Evolutionary conservation across 768 basidiomycete species (phyloP).

Genomic region (Amanita exitialis): DNA sequence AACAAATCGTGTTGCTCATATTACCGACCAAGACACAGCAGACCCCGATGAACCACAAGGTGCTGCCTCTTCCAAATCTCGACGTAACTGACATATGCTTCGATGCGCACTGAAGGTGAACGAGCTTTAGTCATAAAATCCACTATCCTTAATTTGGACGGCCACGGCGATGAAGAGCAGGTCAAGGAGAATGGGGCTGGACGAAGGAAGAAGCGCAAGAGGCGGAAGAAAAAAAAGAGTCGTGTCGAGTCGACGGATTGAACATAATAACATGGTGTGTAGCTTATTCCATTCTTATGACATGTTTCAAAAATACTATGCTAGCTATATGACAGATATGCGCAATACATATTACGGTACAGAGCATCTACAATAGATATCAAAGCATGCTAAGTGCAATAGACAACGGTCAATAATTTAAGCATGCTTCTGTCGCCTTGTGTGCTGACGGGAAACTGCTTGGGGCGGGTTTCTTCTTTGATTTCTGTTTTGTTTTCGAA

Average conservation of each 20-base stretch:
- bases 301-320: neutral
- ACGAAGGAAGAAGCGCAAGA: slow-evolving; percentile 43
- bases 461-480: neutral
- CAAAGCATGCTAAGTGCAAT: neutral
- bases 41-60: neutral
- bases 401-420: neutral
- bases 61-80: neutral
- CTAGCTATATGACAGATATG: neutral
- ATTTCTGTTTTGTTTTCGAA: neutral
- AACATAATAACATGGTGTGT: neutral
- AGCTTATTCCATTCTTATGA: neutral
- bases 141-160: slow-evolving; percentile 47
- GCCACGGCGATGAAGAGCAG: slow-evolving; percentile 27
- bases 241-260: neutral
- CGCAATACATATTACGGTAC: neutral
- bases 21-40: neutral
- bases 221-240: slow-evolving; percentile 38
- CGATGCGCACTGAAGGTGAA: neutral
- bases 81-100: neutral
- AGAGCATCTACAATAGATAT: neutral
- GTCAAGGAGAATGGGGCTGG: slow-evolving; percentile 15
- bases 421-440: neutral
- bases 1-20: neutral
- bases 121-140: slow-evolving; percentile 17
- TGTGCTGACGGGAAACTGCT: neutral